Conservation (phyloP, 2,329 filamentous ascomycete species). For the Biscogniauxia mediterranea region DNA sequence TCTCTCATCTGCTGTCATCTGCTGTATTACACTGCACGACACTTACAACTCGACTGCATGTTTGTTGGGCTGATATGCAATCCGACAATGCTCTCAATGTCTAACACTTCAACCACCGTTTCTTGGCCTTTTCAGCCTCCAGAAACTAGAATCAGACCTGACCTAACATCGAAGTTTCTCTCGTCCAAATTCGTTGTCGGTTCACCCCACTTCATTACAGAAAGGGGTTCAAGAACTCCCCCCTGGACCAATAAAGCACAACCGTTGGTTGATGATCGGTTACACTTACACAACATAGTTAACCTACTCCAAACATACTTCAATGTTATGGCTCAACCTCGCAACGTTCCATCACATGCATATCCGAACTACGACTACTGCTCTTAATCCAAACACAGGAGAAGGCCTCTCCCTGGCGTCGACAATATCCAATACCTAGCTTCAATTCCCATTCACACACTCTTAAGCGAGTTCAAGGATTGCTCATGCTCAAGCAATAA, state of each 20-base stretch:
- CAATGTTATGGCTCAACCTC: not conserved
- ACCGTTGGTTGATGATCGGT: too few species aligned
- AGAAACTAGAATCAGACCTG: not conserved
- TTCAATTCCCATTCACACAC: not conserved
- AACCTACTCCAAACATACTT: not conserved
- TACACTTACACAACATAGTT: too few species aligned
- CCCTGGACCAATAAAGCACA: not conserved
- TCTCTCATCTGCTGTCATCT: too few species aligned
- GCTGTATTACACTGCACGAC: too few species aligned
- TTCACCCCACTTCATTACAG: not conserved
- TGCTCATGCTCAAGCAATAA: not conserved
- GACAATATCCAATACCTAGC: not conserved
- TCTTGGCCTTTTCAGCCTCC: not conserved
- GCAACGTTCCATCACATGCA: not conserved
- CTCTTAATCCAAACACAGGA: too few species aligned
- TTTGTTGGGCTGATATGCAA: not conserved
- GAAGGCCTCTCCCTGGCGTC: too few species aligned
- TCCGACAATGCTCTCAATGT: not conserved
- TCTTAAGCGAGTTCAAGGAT: not conserved
- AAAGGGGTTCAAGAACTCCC: not conserved
- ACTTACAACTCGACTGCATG: too few species aligned
- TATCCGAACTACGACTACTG: too few species aligned
- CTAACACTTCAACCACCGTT: not conserved
- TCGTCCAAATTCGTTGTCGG: not conserved
- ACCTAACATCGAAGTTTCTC: too few species aligned